phyloP scores from a whole-genome alignment of 2,329 filamentous ascomycete species.

The Whalleya microplaca region DNA sequence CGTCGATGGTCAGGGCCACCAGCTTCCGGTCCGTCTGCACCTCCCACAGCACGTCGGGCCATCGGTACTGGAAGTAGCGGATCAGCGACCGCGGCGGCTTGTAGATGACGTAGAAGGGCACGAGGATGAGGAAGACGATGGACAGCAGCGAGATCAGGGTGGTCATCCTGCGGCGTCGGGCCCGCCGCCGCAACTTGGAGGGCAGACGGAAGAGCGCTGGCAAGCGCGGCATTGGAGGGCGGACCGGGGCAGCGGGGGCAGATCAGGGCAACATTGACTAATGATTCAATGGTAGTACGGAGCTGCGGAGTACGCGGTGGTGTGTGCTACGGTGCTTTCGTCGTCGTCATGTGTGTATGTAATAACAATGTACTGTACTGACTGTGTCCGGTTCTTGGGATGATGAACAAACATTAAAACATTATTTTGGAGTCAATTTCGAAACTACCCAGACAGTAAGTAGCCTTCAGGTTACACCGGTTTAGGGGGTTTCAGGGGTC shows the following conservation, averaged over 20 bases:
- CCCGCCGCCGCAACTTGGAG: conserved; percentile 59
- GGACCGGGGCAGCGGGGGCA: not conserved
- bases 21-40: conserved; percentile 62
- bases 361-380: too few species aligned
- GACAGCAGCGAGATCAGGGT: conserved; percentile 51
- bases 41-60: conserved; percentile 81
- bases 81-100: conserved; percentile 77
- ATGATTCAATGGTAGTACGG: not conserved
- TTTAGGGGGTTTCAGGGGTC: not conserved
- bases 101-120: conserved; percentile 72
- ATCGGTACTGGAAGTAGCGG: conserved; percentile 68
- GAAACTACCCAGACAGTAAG: too few species aligned
- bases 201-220: conserved; percentile 58
- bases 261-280: conserved; percentile 17
- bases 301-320: too few species aligned
- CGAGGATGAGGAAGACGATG: conserved; percentile 39
- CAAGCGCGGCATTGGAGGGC: conserved; percentile 35
- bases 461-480: too few species aligned
- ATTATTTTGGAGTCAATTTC: too few species aligned
- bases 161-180: conserved; percentile 61
- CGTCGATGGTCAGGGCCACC: conserved; percentile 84
- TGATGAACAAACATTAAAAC: too few species aligned
- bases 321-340: not conserved
- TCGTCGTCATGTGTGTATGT: not conserved
- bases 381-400: too few species aligned